Percentiles rank a stretch among this genome's conserved stretches.
Evolutionary conservation across 2,329 filamentous ascomycete genomes (phyloP).

Genomic region (Periconia macrospinosa): DNA sequence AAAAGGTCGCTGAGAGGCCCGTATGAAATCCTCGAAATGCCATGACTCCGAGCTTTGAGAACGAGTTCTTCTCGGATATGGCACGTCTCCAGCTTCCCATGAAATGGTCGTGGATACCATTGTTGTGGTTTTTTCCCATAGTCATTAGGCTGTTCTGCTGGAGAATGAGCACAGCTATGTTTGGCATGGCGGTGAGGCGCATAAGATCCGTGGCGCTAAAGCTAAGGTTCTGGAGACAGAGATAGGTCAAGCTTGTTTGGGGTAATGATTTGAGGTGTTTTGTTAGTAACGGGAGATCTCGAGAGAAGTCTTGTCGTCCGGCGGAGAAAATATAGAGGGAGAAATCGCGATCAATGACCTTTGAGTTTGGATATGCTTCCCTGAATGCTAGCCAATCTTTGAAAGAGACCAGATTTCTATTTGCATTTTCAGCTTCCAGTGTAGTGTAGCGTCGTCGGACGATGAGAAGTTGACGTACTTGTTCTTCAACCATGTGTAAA

Average conservation of each 20-base stretch:
- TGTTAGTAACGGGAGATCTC: slow-evolving; percentile 15
- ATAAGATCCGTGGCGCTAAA: slow-evolving; percentile 18
- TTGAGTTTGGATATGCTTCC: slow-evolving; percentile 19
- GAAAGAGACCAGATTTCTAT: slow-evolving; percentile 18
- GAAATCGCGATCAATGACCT: slow-evolving; percentile 15
- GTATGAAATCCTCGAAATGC: slow-evolving; percentile 13
- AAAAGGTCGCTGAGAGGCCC: slow-evolving; percentile 5
- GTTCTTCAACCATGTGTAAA: slow-evolving; percentile 18
- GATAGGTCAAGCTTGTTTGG: slow-evolving; percentile 16
- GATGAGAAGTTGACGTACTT: slow-evolving; percentile 8
- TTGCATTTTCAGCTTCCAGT: background rate
- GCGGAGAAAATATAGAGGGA: slow-evolving; percentile 1
- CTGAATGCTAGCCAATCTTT: slow-evolving; percentile 20
- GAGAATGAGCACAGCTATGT: slow-evolving; percentile 20
- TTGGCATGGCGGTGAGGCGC: slow-evolving; percentile 15
- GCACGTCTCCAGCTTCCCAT: slow-evolving; percentile 24
- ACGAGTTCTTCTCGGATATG: slow-evolving; percentile 17
- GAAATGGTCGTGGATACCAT: slow-evolving; percentile 2
- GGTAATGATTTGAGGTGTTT: slow-evolving; percentile 16
- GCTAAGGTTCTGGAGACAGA: slow-evolving; percentile 15
- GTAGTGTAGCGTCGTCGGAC: background rate
- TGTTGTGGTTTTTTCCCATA: background rate
- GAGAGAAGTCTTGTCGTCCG: background rate
- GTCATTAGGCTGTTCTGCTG: slow-evolving; percentile 3
- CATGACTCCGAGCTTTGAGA: slow-evolving; percentile 19